Evolutionary conservation across 2,329 filamentous ascomycete species (phyloP).

Genomic region (Neocatenulostroma microsporum): DNA sequence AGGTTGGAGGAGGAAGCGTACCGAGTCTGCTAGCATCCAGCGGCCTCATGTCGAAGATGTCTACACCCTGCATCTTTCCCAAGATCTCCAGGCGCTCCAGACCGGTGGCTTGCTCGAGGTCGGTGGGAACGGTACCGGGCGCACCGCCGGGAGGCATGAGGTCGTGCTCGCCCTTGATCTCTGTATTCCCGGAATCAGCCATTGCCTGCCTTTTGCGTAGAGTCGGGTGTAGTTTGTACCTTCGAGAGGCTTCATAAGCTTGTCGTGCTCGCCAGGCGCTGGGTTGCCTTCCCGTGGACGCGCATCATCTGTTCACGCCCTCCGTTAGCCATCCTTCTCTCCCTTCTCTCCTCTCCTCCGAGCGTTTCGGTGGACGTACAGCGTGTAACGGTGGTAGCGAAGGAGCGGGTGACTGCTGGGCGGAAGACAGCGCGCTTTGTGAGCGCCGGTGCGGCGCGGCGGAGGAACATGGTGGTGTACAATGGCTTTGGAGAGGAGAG

Average conservation of each 20-base stretch:
- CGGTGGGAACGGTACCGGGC: constrained; percentile 79
- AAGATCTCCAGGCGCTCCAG: constrained; percentile 97
- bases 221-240: no score
- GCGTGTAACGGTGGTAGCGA: constrained; percentile 40
- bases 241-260: constrained; percentile 39
- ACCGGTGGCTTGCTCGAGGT: constrained; percentile 93
- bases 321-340: neutral
- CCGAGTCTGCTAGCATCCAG: constrained; percentile 84
- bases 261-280: constrained; percentile 30
- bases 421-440: constrained; percentile 38
- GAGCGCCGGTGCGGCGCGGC: constrained; percentile 43
- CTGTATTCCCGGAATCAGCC: no score
- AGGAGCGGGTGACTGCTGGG: constrained; percentile 35
- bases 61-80: constrained; percentile 98
- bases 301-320: constrained; percentile 4
- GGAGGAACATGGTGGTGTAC: constrained; percentile 37
- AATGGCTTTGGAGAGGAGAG: no score
- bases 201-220: no score
- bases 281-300: constrained; percentile 23
- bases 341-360: neutral
- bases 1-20: constrained; percentile 34
- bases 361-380: constrained; percentile 31
- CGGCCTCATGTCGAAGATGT: constrained; percentile 97
- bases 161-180: constrained; percentile 74
- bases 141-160: constrained; percentile 75